Base-by-base conservation (phyloP, 257 asterid genomes). In the Handroanthus guayacan region DNA sequence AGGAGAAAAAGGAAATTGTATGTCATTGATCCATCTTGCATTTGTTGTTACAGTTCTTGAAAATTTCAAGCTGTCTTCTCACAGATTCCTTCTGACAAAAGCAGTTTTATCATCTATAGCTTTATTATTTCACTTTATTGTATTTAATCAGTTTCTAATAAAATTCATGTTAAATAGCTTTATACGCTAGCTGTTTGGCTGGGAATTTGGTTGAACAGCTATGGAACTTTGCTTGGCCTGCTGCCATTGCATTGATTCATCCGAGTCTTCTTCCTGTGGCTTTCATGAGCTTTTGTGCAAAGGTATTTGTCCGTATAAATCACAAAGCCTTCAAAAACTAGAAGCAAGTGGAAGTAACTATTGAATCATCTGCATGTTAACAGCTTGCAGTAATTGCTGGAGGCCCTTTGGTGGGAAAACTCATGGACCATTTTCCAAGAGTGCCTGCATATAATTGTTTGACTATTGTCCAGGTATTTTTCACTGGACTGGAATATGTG, bases 241-340 rank as follows among this genome's bases (percentile, higher is more conserved):
- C 93, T 73, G 86, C 99, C 81, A 89, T 95, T 84, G 97, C 97
- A 56, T 79, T 93, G 88, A 86, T 91, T 74, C 97, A 90, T 81
- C 91, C 94, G 43, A 93, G 98, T 74, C 98, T 92, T 86, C 98
- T 90, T 80, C 97, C 99, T 72, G 98, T 95, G 65, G 99, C 99
- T 82, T 81, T 88, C 50, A 84, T 90, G 84, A 92, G 97, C 13
- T 95, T 93, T 67, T 82, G 87, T 66, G 90, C 95, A 43, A 91
- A 95, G 97, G 99, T 93, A 87, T 81, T 34, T 47, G 50, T 76
- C 60, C 82, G 44, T 78, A 34, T 31, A 55, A 17, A 64, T 67
- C 58, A 55, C 37, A 68, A 12, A 41, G 67, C 66, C 56, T 61
- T 67, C 67, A 78, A 66, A 25, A 67, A 55, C 65, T 37, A 25